A percentile compares a stretch with the other conserved stretches of the same genome.
phyloP scores from a whole-genome alignment of 2,329 filamentous ascomycete species.

The Trichoderma hamatum region DNA sequence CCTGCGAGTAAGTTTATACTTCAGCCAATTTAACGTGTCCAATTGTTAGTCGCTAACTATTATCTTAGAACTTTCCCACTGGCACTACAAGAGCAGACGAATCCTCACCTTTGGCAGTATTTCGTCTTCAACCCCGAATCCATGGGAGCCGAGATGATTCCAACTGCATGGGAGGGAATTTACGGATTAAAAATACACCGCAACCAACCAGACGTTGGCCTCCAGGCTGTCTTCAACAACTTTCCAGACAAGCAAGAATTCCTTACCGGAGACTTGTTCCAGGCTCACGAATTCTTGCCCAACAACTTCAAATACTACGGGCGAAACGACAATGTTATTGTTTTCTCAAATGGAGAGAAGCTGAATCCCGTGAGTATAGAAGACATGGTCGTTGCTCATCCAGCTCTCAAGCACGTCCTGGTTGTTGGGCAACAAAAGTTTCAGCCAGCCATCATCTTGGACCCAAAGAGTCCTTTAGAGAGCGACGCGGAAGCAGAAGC shows the following conservation, averaged over 20 bases:
- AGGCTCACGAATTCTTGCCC: constrained; percentile 38
- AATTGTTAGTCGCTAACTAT: not conserved
- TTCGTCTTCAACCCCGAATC: not conserved
- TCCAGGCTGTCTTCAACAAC: constrained; percentile 38
- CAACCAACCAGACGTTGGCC: not conserved
- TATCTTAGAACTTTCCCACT: not conserved
- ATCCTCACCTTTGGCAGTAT: not conserved
- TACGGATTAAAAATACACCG: not conserved
- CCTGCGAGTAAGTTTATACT: not conserved
- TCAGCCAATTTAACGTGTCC: not conserved
- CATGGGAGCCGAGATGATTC: not conserved
- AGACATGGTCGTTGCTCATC: constrained; percentile 36
- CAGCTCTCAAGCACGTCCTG: constrained; percentile 37
- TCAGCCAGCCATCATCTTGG: constrained; percentile 52
- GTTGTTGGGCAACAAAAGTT: constrained; percentile 50
- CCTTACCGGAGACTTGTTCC: constrained; percentile 43
- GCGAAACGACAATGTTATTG: constrained; percentile 45
- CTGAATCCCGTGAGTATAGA: constrained; percentile 46
- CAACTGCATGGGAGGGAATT: not conserved
- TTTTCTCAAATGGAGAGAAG: constrained; percentile 48
- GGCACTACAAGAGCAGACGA: not conserved
- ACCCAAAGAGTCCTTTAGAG: constrained; percentile 41
- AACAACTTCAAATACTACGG: constrained; percentile 42
- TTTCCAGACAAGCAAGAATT: constrained; percentile 42
- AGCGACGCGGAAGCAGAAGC: constrained; percentile 30